These are phyloP conservation scores for Camellia japonica DNA, from an alignment of 148 eudicot species.

Conservation along the genomic window DNA sequence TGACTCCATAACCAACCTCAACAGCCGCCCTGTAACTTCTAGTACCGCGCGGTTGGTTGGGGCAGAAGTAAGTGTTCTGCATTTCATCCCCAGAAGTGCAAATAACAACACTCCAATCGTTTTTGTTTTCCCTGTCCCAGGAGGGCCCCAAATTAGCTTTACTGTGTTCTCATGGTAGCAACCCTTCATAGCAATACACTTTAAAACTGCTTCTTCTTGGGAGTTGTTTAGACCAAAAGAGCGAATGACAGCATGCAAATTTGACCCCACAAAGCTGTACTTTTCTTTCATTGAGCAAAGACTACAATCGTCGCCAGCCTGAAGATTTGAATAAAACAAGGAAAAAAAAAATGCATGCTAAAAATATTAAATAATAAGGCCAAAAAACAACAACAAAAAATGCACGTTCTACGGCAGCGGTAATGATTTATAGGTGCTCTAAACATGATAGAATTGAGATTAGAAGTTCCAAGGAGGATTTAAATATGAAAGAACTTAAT, in stretches of 20 bases:
- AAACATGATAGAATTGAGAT: not conserved
- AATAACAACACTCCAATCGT: conserved; percentile 36
- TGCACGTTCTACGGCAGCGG: not conserved
- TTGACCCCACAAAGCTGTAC: not conserved
- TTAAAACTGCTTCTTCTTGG: conserved; percentile 38
- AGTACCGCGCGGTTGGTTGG: conserved; percentile 54
- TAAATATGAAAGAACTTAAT: no score
- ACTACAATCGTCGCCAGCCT: conserved; percentile 8
- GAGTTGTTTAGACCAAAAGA: conserved; percentile 36
- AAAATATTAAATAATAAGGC: not conserved
- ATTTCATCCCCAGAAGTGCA: conserved; percentile 23
- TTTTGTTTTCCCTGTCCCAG: conserved; percentile 65
- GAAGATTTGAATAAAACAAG: not conserved
- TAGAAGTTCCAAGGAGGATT: conserved; percentile 22
- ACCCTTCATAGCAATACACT: conserved; percentile 34
- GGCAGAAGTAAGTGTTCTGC: conserved; percentile 45
- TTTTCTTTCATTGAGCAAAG: not conserved
- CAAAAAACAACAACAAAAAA: not conserved
- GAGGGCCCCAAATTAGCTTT: conserved; percentile 69
- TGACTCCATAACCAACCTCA: conserved; percentile 13
- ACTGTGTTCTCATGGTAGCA: conserved; percentile 30
- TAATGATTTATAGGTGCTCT: not conserved
- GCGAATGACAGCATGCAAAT: conserved; percentile 8
- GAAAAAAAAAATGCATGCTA: not conserved
- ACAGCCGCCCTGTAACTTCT: conserved; percentile 30